phyloP scores from a whole-genome alignment of 2,329 filamentous ascomycete genomes.

The Waltergamsia citrina region DNA sequence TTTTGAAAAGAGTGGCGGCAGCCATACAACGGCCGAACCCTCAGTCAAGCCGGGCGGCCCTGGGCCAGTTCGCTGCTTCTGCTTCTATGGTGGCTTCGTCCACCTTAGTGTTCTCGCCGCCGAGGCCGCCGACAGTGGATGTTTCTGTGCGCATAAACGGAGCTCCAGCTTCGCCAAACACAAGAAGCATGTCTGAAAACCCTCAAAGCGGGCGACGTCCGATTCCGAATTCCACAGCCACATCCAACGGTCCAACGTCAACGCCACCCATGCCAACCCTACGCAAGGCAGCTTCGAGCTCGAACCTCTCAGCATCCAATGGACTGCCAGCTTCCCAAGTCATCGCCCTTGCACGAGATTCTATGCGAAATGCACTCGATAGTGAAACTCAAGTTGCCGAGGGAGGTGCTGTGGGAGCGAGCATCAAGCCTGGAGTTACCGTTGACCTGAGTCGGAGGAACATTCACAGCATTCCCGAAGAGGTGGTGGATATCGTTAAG shows the following conservation, averaged over 20 bases:
- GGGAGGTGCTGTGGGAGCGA: constrained; percentile 46
- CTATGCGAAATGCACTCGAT: constrained; percentile 57
- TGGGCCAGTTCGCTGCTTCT: too few species aligned
- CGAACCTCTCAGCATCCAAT: constrained; percentile 37
- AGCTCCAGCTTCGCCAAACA: background rate
- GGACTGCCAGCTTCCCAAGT: constrained; percentile 54
- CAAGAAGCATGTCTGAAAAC: constrained; percentile 29
- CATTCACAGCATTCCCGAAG: constrained; percentile 61
- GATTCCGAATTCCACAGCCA: constrained; percentile 25
- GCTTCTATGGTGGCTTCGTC: constrained; percentile 1
- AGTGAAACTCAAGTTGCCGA: constrained; percentile 57
- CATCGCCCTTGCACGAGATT: constrained; percentile 54
- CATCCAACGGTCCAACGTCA: constrained; percentile 28
- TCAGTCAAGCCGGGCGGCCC: too few species aligned
- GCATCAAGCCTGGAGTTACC: constrained; percentile 61
- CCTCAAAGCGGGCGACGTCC: constrained; percentile 26
- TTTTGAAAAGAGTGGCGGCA: too few species aligned
- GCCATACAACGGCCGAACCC: too few species aligned
- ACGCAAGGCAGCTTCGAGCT: constrained; percentile 35
- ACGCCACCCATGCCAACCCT: constrained; percentile 36
- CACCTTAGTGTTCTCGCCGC: background rate
- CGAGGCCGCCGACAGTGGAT: constrained; percentile 3
- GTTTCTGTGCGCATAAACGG: constrained; percentile 1
- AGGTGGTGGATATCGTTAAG: constrained; percentile 67
- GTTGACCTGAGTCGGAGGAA: constrained; percentile 70